Evolutionary conservation across 2,329 filamentous ascomycete species (phyloP).

Genomic region (Aspergillus sclerotialis): DNA sequence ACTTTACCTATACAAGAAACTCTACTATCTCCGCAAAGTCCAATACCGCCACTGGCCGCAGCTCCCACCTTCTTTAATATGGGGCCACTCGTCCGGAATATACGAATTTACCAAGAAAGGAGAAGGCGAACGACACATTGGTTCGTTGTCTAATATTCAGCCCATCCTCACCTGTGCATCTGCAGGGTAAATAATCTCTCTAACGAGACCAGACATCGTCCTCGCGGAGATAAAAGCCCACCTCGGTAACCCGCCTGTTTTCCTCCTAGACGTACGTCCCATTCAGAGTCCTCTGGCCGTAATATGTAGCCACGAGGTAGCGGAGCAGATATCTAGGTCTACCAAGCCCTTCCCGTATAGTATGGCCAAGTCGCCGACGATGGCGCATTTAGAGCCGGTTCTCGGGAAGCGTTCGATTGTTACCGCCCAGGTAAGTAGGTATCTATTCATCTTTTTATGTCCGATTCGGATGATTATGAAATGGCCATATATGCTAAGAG

Average conservation of each 20-base stretch:
- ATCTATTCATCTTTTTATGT: too few species aligned
- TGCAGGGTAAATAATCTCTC: neutral
- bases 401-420: conserved; percentile 8
- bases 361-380: conserved; percentile 6
- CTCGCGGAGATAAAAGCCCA: neutral
- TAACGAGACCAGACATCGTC: conserved; percentile 1
- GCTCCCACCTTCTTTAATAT: conserved; percentile 8
- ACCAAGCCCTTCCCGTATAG: conserved; percentile 13
- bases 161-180: neutral
- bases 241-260: conserved; percentile 5
- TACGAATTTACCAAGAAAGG: conserved; percentile 4
- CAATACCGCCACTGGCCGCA: conserved; percentile 9
- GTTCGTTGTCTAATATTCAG: conserved; percentile 1
- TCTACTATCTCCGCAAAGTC: conserved; percentile 4
- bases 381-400: neutral
- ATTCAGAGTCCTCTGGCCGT: conserved; percentile 4
- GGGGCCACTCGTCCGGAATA: conserved; percentile 8
- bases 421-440: conserved; percentile 3
- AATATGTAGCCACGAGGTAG: conserved; percentile 11
- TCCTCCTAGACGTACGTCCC: conserved; percentile 10
- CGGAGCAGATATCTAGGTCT: conserved; percentile 9
- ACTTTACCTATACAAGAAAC: conserved; percentile 1
- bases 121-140: conserved; percentile 5
- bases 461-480: neutral
- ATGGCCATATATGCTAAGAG: neutral